Evolutionary conservation across 768 basidiomycete genomes (phyloP).

Genomic region (Termitomyces sp.): DNA sequence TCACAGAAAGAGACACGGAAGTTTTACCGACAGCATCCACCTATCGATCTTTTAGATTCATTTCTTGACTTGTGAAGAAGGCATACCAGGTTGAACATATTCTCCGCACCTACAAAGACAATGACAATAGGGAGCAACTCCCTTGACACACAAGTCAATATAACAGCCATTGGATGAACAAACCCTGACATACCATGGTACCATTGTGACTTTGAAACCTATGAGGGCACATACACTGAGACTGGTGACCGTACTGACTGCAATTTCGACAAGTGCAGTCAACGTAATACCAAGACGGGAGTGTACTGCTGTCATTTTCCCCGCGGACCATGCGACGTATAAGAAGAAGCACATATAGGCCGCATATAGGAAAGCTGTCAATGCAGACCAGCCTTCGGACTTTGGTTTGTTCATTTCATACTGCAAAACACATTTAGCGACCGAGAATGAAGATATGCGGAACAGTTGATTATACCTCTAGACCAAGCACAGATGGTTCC

Average conservation of each 20-base stretch:
- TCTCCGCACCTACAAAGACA: conserved; percentile 93
- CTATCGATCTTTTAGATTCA: conserved; percentile 28
- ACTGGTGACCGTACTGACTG: conserved; percentile 90
- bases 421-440: conserved; percentile 26
- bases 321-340: conserved; percentile 73
- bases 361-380: conserved; percentile 67
- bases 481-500: conserved; percentile 38
- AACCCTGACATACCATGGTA: conserved; percentile 66
- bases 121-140: conserved; percentile 90
- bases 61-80: background rate
- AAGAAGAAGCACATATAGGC: conserved; percentile 73
- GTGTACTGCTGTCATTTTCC: conserved; percentile 80
- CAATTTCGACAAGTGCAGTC: conserved; percentile 88
- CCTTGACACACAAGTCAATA: conserved; percentile 35
- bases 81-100: conserved; percentile 91
- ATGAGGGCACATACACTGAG: conserved; percentile 88
- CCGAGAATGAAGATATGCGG: background rate
- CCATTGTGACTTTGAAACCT: conserved; percentile 85
- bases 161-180: background rate
- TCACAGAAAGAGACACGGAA: conserved; percentile 81
- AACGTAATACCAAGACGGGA: conserved; percentile 88
- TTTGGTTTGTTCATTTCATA: conserved; percentile 46
- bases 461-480: conserved; percentile 29
- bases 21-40: conserved; percentile 84
- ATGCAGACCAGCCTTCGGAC: conserved; percentile 45